Base-by-base conservation (phyloP, 2,329 filamentous ascomycete genomes). In the Calonectria hawksworthii region DNA sequence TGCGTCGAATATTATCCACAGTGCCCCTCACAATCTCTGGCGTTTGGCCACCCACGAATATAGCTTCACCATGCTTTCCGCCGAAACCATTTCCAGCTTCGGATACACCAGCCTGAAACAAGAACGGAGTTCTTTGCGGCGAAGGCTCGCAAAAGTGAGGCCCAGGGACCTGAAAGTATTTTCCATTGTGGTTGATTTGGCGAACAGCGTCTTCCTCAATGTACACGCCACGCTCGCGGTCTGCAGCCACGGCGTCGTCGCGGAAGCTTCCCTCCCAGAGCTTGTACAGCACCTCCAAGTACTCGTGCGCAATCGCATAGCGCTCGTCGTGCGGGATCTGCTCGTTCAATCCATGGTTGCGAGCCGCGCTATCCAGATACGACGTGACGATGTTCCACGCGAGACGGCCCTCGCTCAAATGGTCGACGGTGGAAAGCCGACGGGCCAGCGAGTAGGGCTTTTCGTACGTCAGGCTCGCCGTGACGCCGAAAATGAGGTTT, bases 381-480 rank as follows among this genome's bases (percentile, higher is more conserved):
- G 83, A 86, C 0, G 88, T 89, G 0, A 90, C 88, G 47, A 89
- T 87, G 67, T 90, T 90, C 88, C 88, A 89, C 0, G 82, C 85
- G 9, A 86, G 79, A 16, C 83, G 68, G 1, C 84, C 84, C 38
- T 83, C 80, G 7, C 82, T 84, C 11, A 85, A 75, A 64, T 85
- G 84, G 70, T 85, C 83, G 6, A 85, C 75, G 0, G 83, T 83
- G 2, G 83, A 80, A 66, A 85, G 84, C 26, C 79, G 77, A n/a
- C 84, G 77, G 1, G 85, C 85, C 28, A 86, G 74, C 0, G 80
- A 67, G 50, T 83, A 86, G 1, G 85, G 85, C 41, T 82, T 79
- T 38, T 84, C 83, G 70, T 86, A 86, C 1, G 83, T 85, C 3
- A 84, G 82, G 21, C 78, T 82, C 2, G 83, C 83, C 0, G 85